Percentiles rank a stretch among this genome's conserved stretches.
Evolutionary conservation across 2,329 filamentous ascomycete species (phyloP).

Genomic region (Trichoderma atrobrunneum): DNA sequence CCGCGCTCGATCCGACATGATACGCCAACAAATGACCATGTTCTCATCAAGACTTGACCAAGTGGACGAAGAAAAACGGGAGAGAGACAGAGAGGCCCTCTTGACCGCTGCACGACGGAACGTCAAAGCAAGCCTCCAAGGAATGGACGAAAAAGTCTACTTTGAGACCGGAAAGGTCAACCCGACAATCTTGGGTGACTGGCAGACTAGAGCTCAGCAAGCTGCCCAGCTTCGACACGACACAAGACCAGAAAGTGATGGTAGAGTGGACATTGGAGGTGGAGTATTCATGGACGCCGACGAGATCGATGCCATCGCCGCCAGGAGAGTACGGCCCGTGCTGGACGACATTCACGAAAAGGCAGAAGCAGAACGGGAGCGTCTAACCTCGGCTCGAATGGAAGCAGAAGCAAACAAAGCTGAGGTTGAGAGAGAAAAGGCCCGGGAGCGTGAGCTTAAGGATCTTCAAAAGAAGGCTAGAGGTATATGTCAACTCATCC

Average conservation of each 20-base stretch:
- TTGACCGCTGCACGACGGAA: conserved; percentile 80
- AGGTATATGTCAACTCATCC: conserved; percentile 46
- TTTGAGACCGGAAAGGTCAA: conserved; percentile 71
- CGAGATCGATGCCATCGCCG: conserved; percentile 77
- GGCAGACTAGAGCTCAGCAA: conserved; percentile 73
- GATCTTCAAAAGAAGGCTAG: conserved; percentile 54
- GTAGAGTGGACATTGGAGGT: conserved; percentile 68
- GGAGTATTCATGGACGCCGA: conserved; percentile 75
- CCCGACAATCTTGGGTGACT: conserved; percentile 66
- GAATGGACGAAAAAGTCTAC: conserved; percentile 79
- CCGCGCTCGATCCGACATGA: conserved; percentile 66
- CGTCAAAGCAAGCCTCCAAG: conserved; percentile 73
- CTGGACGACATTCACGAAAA: conserved; percentile 81
- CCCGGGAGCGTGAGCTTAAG: conserved; percentile 51
- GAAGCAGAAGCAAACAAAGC: conserved; percentile 58
- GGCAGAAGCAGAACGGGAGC: conserved; percentile 68
- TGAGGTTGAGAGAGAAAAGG: conserved; percentile 45
- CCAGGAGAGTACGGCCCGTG: conserved; percentile 73
- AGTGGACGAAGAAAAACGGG: conserved; percentile 70
- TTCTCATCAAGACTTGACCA: conserved; percentile 66
- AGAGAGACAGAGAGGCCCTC: conserved; percentile 70
- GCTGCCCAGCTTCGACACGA: conserved; percentile 66
- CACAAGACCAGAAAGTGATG: conserved; percentile 52
- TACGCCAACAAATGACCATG: conserved; percentile 74
- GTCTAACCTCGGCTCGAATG: conserved; percentile 63